These are phyloP conservation scores for Collybiopsis confluens DNA, from an alignment of 768 basidiomycete genomes.

Conservation along the genomic window DNA sequence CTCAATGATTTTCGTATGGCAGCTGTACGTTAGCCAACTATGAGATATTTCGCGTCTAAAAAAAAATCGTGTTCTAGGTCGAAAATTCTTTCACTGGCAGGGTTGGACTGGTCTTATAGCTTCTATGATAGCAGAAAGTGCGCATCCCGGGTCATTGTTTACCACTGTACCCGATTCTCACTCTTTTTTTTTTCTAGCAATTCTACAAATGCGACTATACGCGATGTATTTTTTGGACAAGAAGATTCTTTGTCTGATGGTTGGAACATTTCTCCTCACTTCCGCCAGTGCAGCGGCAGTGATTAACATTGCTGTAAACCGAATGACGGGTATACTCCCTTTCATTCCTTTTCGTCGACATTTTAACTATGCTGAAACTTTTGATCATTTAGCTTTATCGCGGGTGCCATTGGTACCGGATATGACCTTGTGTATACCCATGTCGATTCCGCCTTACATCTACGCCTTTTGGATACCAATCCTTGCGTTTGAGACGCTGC, in stretches of 20 bases:
- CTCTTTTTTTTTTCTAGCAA: slow-evolving; percentile 28
- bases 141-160: slow-evolving; percentile 8
- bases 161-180: neutral
- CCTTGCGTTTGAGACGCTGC: slow-evolving; percentile 46
- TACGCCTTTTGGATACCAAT: slow-evolving; percentile 63
- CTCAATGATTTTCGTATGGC: neutral
- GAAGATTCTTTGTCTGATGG: slow-evolving; percentile 43
- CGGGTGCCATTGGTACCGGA: slow-evolving; percentile 14
- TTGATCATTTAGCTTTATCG: neutral
- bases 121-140: slow-evolving; percentile 53
- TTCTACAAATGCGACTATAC: slow-evolving; percentile 60
- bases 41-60: neutral
- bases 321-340: neutral
- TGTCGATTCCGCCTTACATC: slow-evolving; percentile 35
- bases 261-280: slow-evolving; percentile 33
- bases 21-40: neutral
- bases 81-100: slow-evolving; percentile 53
- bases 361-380: neutral
- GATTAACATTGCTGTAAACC: slow-evolving; percentile 29
- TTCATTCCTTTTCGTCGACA: neutral
- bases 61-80: slow-evolving; percentile 23
- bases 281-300: slow-evolving; percentile 39
- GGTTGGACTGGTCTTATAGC: slow-evolving; percentile 53
- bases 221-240: slow-evolving; percentile 54
- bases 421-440: slow-evolving; percentile 38